Conservation (phyloP, 768 basidiomycete species). For the Tulasnella sp. region DNA sequence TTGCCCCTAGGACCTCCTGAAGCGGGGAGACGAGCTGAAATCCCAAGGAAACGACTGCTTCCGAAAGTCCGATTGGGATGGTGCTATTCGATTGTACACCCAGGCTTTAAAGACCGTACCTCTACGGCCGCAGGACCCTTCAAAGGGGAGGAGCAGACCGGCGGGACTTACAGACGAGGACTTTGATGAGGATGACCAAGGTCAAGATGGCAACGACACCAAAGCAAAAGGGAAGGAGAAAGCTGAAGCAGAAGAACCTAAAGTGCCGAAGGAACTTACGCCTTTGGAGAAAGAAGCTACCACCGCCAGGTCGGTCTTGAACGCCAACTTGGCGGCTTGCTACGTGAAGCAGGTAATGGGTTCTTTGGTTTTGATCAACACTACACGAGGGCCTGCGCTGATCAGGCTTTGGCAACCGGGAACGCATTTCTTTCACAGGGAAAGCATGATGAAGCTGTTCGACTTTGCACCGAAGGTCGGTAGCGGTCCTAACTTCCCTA, state of each 20-base stretch:
- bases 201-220: slow-evolving; percentile 10
- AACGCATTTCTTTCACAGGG: slow-evolving; percentile 45
- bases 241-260: slow-evolving; percentile 33
- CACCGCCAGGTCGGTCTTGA: slow-evolving; percentile 64
- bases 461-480: slow-evolving; percentile 72
- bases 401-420: neutral
- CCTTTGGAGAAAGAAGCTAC: slow-evolving; percentile 47
- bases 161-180: slow-evolving; percentile 16
- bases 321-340: slow-evolving; percentile 88
- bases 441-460: slow-evolving; percentile 73
- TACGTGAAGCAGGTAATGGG: slow-evolving; percentile 57
- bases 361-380: slow-evolving; percentile 39
- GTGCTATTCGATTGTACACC: slow-evolving; percentile 67
- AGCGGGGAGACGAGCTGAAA: slow-evolving; percentile 61
- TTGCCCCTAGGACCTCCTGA: slow-evolving; percentile 50
- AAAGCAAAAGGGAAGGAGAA: slow-evolving; percentile 32
- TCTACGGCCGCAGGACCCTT: slow-evolving; percentile 13
- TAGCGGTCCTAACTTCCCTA: slow-evolving; percentile 26
- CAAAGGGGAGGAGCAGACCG: neutral
- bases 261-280: slow-evolving; percentile 30
- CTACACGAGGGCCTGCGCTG: neutral
- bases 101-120: slow-evolving; percentile 67
- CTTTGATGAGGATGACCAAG: slow-evolving; percentile 19
- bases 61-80: slow-evolving; percentile 58
- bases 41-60: slow-evolving; percentile 74